Evolutionary conservation across 2,329 filamentous ascomycete species (phyloP).

Genomic region (Fusarium cyanostomum): DNA sequence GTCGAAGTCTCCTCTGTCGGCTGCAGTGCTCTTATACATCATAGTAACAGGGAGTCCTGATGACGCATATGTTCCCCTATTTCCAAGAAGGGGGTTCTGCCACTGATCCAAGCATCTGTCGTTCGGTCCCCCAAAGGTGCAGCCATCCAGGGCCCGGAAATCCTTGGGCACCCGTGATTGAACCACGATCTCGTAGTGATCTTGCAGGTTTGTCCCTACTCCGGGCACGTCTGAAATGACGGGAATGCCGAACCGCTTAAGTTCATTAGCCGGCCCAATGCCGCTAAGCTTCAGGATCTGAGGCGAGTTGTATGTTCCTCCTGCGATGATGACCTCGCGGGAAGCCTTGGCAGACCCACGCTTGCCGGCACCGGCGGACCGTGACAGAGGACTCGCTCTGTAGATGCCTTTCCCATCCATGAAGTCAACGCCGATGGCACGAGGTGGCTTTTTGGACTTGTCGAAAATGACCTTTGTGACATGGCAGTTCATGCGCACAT

Average conservation of each 20-base stretch:
- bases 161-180: neutral
- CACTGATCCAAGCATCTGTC: neutral
- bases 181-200: constrained; percentile 57
- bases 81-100: neutral
- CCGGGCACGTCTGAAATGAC: constrained; percentile 64
- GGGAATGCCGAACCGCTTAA: constrained; percentile 51
- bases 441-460: constrained; percentile 20
- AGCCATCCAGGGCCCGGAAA: neutral
- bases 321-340: constrained; percentile 60
- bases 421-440: constrained; percentile 60
- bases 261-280: constrained; percentile 53
- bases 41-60: neutral
- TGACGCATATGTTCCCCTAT: neutral
- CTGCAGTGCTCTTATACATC: neutral
- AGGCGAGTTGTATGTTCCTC: constrained; percentile 63
- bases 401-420: constrained; percentile 58
- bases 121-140: neutral
- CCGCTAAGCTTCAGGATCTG: constrained; percentile 64
- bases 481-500: neutral
- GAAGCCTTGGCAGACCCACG: constrained; percentile 50
- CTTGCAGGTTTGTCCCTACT: constrained; percentile 68
- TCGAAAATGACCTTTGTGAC: neutral
- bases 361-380: constrained; percentile 41
- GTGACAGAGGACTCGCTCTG: constrained; percentile 53
- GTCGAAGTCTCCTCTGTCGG: neutral